phyloP scores from a whole-genome alignment of 2,329 filamentous ascomycete genomes.

The Fusarium hainanense region DNA sequence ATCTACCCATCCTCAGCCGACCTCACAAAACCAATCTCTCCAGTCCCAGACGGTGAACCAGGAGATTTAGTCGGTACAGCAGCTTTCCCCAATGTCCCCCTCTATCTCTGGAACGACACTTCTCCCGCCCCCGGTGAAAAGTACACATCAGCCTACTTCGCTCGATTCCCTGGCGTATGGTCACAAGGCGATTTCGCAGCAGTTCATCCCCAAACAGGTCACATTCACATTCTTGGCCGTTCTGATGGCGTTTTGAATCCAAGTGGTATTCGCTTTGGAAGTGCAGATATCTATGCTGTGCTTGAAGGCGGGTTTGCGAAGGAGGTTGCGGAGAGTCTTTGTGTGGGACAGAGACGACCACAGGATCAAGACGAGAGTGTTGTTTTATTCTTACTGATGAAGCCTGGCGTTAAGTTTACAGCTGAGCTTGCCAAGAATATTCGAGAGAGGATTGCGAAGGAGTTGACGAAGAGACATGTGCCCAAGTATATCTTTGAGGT shows the following conservation, averaged over 20 bases:
- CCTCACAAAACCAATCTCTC: slow-evolving; percentile 56
- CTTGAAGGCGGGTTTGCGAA: slow-evolving; percentile 73
- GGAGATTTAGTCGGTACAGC: slow-evolving; percentile 79
- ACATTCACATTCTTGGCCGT: slow-evolving; percentile 74
- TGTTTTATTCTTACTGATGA: slow-evolving; percentile 67
- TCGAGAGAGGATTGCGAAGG: slow-evolving; percentile 72
- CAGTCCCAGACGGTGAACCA: slow-evolving; percentile 68
- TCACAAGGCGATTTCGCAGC: slow-evolving; percentile 85
- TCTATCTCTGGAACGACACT: slow-evolving; percentile 71
- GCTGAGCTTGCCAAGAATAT: slow-evolving; percentile 66
- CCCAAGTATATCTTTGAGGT: slow-evolving; percentile 84
- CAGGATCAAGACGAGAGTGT: slow-evolving; percentile 65
- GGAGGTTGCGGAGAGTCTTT: slow-evolving; percentile 76
- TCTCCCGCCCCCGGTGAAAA: slow-evolving; percentile 61
- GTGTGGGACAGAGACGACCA: slow-evolving; percentile 79
- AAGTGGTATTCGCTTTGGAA: slow-evolving; percentile 81
- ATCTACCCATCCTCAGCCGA: slow-evolving; percentile 68
- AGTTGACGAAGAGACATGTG: slow-evolving; percentile 78
- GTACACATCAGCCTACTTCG: slow-evolving; percentile 71
- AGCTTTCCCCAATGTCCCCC: slow-evolving; percentile 81
- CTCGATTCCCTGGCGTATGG: slow-evolving; percentile 76
- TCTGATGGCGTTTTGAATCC: slow-evolving; percentile 86
- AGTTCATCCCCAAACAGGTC: slow-evolving; percentile 74
- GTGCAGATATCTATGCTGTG: slow-evolving; percentile 82
- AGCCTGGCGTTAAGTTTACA: slow-evolving; percentile 66